A percentile compares a stretch with the other conserved stretches of the same genome.
Evolutionary conservation across 768 basidiomycete species (phyloP).

Genomic region (Phanerodontia chrysosporium): DNA sequence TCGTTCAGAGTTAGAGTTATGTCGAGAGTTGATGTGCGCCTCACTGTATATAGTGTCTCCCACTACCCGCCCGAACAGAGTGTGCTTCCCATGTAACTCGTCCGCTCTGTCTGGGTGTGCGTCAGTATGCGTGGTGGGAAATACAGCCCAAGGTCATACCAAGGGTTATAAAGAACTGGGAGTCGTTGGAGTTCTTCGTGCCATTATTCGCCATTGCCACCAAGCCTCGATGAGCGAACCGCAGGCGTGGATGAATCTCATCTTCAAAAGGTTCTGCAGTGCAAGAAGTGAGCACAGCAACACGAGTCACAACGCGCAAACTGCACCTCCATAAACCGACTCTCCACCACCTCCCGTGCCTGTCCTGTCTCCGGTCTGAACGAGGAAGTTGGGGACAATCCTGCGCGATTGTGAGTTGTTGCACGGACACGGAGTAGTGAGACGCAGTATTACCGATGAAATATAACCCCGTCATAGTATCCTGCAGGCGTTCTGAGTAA

Average conservation of each 20-base stretch:
- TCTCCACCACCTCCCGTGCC: conserved; percentile 92
- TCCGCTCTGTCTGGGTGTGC: conserved; percentile 90
- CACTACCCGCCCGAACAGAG: conserved; percentile 85
- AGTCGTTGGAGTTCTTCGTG: conserved; percentile 83
- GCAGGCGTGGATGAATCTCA: conserved; percentile 88
- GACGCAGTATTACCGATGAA: conserved; percentile 62
- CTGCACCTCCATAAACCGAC: conserved; percentile 85
- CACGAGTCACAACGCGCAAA: no score
- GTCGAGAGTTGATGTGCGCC: conserved; percentile 17
- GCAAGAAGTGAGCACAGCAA: not conserved
- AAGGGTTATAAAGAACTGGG: conserved; percentile 93
- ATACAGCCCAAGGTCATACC: no score
- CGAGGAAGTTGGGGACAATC: conserved; percentile 87
- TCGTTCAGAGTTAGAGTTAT: not conserved
- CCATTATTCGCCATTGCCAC: conserved; percentile 95
- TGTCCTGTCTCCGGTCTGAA: conserved; percentile 92
- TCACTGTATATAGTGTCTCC: conserved; percentile 89
- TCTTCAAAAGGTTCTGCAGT: conserved; percentile 88
- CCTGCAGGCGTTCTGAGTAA: conserved; percentile 40
- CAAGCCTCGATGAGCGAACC: conserved; percentile 85
- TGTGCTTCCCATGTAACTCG: conserved; percentile 92
- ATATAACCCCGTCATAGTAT: conserved; percentile 94
- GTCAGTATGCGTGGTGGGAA: no score
- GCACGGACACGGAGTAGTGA: not conserved
- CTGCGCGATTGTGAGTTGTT: conserved; percentile 29